phyloP scores from a whole-genome alignment of 2,329 filamentous ascomycete species.

The Cladosporium sp. region DNA sequence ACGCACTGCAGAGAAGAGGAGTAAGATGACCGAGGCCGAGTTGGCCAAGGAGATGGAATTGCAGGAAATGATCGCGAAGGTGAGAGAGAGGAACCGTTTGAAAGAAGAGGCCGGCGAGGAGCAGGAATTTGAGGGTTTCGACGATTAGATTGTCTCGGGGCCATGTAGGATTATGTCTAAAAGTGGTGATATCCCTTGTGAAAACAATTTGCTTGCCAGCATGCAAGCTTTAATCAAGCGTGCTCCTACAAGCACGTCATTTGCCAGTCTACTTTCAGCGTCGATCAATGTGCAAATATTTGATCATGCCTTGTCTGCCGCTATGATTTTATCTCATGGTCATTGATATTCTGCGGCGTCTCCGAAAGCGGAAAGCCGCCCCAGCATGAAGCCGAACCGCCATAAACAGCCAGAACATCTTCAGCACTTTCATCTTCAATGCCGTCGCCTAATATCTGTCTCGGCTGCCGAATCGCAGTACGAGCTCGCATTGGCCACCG shows the following conservation, averaged over 20 bases:
- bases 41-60: constrained; percentile 18
- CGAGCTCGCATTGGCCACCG: background rate
- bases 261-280: too few relatives aligned
- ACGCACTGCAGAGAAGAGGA: constrained; percentile 14
- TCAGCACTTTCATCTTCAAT: constrained; percentile 5
- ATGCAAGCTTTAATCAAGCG: too few relatives aligned
- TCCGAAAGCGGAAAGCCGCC: background rate
- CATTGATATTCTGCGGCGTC: background rate
- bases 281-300: too few relatives aligned
- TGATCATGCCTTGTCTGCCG: too few relatives aligned
- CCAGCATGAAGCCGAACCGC: background rate
- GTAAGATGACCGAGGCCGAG: constrained; percentile 18
- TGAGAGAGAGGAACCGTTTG: constrained; percentile 12
- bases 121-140: constrained; percentile 13
- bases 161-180: background rate
- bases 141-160: background rate
- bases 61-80: constrained; percentile 13
- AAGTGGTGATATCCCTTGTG: background rate
- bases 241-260: too few relatives aligned
- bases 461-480: constrained; percentile 6
- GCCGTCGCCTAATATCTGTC: background rate
- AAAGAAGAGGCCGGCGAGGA: constrained; percentile 11
- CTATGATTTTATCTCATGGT: background rate
- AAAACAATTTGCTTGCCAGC: too few relatives aligned
- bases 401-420: background rate